Base-by-base conservation (phyloP, 2,329 filamentous ascomycete species). In the Phaeomoniella chlamydospora region DNA sequence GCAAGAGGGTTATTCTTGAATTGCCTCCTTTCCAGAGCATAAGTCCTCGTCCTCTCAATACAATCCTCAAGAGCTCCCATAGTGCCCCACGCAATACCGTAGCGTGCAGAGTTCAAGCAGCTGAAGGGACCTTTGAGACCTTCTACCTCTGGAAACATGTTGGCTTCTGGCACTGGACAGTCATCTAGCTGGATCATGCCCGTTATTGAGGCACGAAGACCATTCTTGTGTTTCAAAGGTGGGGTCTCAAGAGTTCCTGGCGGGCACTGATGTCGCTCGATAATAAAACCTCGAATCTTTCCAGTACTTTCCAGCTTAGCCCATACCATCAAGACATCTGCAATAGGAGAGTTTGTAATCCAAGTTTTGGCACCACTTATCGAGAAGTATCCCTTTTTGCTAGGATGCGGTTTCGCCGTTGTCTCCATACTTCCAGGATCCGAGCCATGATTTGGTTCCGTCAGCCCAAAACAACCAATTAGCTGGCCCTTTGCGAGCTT, bases 171-270 rank as follows among this genome's bases (percentile, higher is more conserved):
- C 0, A 98, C 85, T 1, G 90, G 88, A 45, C 83, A 87, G 43
- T 81, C 77, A 44, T 94, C 88, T 52, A 98, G 71, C 48, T 94
- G 86, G 45, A 98, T 94, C 90, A 96, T 96, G 39, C 90, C 90
- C 1, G 90, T 98, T 43, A 94, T 81, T 10, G 84, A 93, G 10
- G 90, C 90, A 39, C 90, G 72, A 18, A 98, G 73, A 2, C 87
- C 90, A 42, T 82, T 94, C 71, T 98, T 98, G 64, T 96, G 75
- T 66, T 92, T 92, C 56, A 98, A 80, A 10, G 81, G 65, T 1
- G 90, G 90, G 4, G 90, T 98, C 57, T 90, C 85, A 11, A 98
- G 68, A 1, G 87, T 92, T 2, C 90, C 88, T 0, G 83, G 68
- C 2, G 87, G 87, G 51, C 87, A 93, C 46, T 84, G 71, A 46